Conservation (phyloP, 768 basidiomycete species). For the Trametes cubensis region DNA sequence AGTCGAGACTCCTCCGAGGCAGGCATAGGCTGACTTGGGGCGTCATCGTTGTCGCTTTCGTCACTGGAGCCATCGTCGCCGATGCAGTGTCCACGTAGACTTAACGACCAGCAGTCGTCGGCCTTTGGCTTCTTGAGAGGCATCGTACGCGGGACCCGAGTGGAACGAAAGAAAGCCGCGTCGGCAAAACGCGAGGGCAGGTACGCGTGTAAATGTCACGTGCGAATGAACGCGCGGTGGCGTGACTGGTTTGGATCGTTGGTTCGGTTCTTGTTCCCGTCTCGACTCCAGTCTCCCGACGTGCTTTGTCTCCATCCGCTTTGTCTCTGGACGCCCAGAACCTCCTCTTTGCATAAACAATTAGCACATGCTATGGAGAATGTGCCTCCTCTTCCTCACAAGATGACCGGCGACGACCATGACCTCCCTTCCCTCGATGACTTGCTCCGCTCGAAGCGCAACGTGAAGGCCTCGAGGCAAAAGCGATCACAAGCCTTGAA, state of each 20-base stretch:
- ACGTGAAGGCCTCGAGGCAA: slow-evolving; percentile 27
- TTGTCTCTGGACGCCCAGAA: not conserved
- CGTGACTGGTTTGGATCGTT: slow-evolving; percentile 10
- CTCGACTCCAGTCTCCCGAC: not conserved
- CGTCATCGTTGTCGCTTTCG: slow-evolving; percentile 26
- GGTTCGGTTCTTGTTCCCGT: slow-evolving; percentile 12
- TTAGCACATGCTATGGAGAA: slow-evolving; percentile 19
- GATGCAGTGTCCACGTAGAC: slow-evolving; percentile 22
- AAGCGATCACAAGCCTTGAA: slow-evolving; percentile 21
- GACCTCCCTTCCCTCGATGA: slow-evolving; percentile 21
- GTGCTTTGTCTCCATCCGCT: slow-evolving; percentile 1
- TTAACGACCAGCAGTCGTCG: slow-evolving; percentile 36
- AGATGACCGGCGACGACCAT: slow-evolving; percentile 19
- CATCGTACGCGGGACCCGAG: not conserved
- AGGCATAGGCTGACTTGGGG: not conserved
- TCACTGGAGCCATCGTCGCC: slow-evolving; percentile 26
- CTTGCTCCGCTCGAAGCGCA: slow-evolving; percentile 19
- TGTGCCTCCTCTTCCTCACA: slow-evolving; percentile 7
- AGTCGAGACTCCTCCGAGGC: slow-evolving; percentile 34
- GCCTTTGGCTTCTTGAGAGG: not conserved
- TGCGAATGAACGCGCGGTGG: slow-evolving; percentile 2
- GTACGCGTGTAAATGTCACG: slow-evolving; percentile 9
- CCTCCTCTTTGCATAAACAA: not conserved
- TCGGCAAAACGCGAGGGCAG: slow-evolving; percentile 12
- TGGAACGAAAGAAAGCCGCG: not conserved